Evolutionary conservation across 129 eudicot genomes (phyloP).

Genomic region (Tanacetum coccineum): DNA sequence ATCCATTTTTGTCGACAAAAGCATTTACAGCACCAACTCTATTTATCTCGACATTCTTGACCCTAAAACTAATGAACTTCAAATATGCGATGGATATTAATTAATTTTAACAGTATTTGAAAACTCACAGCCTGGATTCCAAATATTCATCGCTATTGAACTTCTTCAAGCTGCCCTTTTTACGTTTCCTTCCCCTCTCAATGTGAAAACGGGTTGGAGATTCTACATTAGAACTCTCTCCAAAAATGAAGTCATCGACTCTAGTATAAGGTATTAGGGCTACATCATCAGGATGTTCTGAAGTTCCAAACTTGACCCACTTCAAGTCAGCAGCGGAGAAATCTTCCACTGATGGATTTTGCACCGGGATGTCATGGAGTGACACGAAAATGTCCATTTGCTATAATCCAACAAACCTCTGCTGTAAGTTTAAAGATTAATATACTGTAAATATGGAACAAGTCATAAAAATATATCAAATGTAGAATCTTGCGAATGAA

Average conservation of each 20-base stretch:
- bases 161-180: constrained; percentile 62
- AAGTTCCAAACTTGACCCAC: constrained; percentile 74
- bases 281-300: constrained; percentile 78
- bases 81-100: not conserved
- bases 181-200: constrained; percentile 83
- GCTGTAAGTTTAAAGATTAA: no score
- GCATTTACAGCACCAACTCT: not conserved
- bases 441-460: no score
- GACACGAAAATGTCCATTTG: constrained; percentile 75
- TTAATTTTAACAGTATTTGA: not conserved
- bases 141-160: constrained; percentile 76
- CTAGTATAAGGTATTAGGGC: constrained; percentile 86
- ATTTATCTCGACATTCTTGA: not conserved
- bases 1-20: not conserved
- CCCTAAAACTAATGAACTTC: not conserved
- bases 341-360: constrained; percentile 68
- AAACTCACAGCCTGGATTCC: constrained; percentile 76
- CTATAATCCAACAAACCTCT: not conserved
- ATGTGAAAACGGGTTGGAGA: constrained; percentile 93
- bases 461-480: no score
- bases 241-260: constrained; percentile 80
- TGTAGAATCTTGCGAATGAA: no score
- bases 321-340: constrained; percentile 74
- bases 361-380: constrained; percentile 61
- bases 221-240: constrained; percentile 80